Evolutionary conservation across 2,329 filamentous ascomycete genomes (phyloP), one percentile per base, ranked within the genome.

Genomic region (Cryphonectria parasitica): DNA sequence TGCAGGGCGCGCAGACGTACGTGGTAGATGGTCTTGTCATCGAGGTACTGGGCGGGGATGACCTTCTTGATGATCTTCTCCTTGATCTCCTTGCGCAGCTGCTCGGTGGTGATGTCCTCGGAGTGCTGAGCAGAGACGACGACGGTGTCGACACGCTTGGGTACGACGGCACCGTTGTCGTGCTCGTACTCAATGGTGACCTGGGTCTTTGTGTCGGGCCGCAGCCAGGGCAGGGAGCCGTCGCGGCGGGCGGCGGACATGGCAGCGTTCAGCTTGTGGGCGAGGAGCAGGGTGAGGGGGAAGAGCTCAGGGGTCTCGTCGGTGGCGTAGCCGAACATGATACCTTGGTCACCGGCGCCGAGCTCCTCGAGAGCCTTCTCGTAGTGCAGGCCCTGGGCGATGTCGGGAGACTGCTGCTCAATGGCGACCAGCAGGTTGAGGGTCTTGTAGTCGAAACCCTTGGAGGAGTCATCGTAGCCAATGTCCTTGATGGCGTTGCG

Each of bases 371-470:
- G 92, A 77, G 94, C 94, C 88, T 98, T 89, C 76, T 99, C 96
- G 84, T 97, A 97, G 89, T 98, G 94, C 70, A 99, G 93, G 89
- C 96, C 96, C 87, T 98, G 96, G 77, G 96, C 96, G 80, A 99
- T 99, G 84, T 99, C 96, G 79, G 95, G 93, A 73, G 95, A 98
- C 87, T 99, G 96, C 87, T 99, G 90, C 91, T 99, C 96, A 83
- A 99, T 98, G 85, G 95, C 96, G 79, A 98, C 95, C 78, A 98
- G 91, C 80, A 99, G 90, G 88, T 98, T 98, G 88, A 92, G 95
- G 77, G 96, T 99, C 92, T 98, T 98, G 94, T 98, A 97, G 88
- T 99, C 96, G 85, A 99, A 99, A 74, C 96, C 96, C 91, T 99
- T 99, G 79, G 89, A 88, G 69, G 96, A 98, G 84, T 92, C 90